These are phyloP conservation scores for Talaromyces wortmannii DNA, from an alignment of 495 filamentous ascomycete species.

Conservation along the genomic window DNA sequence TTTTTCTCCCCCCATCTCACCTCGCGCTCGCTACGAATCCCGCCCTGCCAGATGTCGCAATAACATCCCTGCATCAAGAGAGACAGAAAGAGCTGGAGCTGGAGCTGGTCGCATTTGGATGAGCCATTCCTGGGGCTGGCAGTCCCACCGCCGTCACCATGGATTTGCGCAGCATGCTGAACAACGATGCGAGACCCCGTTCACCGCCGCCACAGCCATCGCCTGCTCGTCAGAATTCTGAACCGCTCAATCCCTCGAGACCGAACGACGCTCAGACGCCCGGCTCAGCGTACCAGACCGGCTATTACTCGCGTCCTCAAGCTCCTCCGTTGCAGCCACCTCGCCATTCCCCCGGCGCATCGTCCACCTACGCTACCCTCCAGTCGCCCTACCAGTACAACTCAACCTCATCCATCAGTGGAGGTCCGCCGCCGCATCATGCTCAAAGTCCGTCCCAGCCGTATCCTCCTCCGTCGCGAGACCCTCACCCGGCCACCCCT, in stretches of 20 bases:
- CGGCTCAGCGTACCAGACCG: slow-evolving; percentile 15
- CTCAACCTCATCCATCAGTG: slow-evolving; percentile 23
- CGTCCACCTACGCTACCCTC: slow-evolving; percentile 31
- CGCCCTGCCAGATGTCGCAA: background rate
- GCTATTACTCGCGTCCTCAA: slow-evolving; percentile 30
- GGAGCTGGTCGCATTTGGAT: slow-evolving; percentile 1
- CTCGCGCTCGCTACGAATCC: background rate
- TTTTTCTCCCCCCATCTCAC: background rate
- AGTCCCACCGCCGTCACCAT: slow-evolving; percentile 27
- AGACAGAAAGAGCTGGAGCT: background rate
- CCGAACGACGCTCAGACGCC: slow-evolving; percentile 3
- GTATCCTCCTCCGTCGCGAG: slow-evolving; percentile 27
- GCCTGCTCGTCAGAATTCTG: slow-evolving; percentile 9
- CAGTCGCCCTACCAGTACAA: slow-evolving; percentile 43
- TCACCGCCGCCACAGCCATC: slow-evolving; percentile 19
- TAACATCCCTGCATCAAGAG: background rate
- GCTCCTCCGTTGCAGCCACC: slow-evolving; percentile 32
- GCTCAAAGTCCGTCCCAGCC: slow-evolving; percentile 30
- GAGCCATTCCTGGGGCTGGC: slow-evolving; percentile 3
- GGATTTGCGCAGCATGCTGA: slow-evolving; percentile 51
- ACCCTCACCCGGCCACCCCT: slow-evolving; percentile 23
- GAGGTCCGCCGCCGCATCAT: slow-evolving; percentile 22
- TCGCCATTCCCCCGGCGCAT: slow-evolving; percentile 32
- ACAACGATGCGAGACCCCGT: slow-evolving; percentile 28
- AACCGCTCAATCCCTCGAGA: slow-evolving; percentile 10